phyloP scores from a whole-genome alignment of 345 rosid species.

The Erucastrum elatum region DNA sequence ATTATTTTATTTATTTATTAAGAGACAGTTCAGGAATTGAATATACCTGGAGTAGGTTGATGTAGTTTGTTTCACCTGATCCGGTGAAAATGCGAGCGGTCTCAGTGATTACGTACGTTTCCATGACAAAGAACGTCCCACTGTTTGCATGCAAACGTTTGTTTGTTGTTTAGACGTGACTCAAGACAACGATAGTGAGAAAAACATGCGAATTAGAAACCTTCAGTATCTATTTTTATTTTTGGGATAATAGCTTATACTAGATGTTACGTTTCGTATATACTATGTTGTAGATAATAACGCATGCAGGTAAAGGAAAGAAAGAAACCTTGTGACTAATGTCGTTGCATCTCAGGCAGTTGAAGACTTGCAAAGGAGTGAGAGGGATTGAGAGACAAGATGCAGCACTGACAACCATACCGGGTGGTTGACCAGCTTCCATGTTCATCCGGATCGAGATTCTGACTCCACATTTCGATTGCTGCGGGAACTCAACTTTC shows the following conservation, averaged over 20 bases:
- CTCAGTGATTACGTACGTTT: conserved; percentile 40
- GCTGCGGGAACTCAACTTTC: conserved; percentile 49
- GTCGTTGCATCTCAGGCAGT: conserved; percentile 41
- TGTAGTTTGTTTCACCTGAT: conserved; percentile 49
- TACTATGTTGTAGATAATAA: background rate
- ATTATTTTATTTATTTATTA: background rate
- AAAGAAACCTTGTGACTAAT: conserved; percentile 50
- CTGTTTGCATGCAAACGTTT: conserved; percentile 39
- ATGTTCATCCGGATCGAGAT: conserved; percentile 46
- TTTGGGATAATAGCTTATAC: background rate
- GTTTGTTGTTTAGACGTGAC: background rate
- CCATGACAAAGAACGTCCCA: conserved; percentile 69
- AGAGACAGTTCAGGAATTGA: background rate
- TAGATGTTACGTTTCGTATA: background rate
- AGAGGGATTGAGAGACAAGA: conserved; percentile 62
- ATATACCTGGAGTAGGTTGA: conserved; percentile 53
- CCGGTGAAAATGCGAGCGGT: conserved; percentile 49
- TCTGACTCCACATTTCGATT: conserved; percentile 57
- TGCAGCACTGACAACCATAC: conserved; percentile 59
- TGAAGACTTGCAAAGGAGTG: conserved; percentile 47
- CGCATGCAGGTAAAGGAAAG: background rate
- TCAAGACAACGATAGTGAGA: background rate
- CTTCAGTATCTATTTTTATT: background rate
- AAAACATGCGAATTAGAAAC: background rate
- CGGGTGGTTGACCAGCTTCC: conserved; percentile 54